phyloP scores from a whole-genome alignment of 345 rosid species.

The Euphorbia peplus region DNA sequence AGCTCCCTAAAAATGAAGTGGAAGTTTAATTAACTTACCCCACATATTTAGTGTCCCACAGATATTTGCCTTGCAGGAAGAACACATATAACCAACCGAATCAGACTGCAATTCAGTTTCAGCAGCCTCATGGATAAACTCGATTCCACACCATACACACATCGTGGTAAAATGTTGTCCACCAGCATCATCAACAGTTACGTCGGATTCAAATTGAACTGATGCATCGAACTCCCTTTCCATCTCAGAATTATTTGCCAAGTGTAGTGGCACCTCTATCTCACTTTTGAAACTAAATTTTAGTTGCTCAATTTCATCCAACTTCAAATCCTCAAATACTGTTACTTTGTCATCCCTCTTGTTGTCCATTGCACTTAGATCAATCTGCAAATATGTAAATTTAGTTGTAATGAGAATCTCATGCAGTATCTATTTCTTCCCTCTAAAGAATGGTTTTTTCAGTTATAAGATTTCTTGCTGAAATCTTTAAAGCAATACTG shows the following conservation, averaged over 20 bases:
- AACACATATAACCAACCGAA: conserved; percentile 72
- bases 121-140: conserved; percentile 50
- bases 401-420: neutral
- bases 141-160: conserved; percentile 64
- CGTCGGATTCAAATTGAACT: conserved; percentile 37
- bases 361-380: conserved; percentile 12
- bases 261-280: conserved; percentile 31
- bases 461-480: neutral
- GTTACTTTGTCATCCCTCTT: conserved; percentile 26
- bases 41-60: conserved; percentile 37
- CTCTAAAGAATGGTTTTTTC: neutral
- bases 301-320: conserved; percentile 45
- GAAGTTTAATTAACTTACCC: neutral
- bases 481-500: neutral
- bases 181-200: conserved; percentile 19
- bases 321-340: conserved; percentile 44
- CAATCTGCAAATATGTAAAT: neutral
- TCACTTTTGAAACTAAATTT: conserved; percentile 31
- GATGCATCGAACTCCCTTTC: conserved; percentile 31
- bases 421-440: neutral
- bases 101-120: conserved; percentile 54
- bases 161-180: conserved; percentile 34
- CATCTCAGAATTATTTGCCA: conserved; percentile 28
- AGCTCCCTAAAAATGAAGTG: neutral
- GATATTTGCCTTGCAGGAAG: conserved; percentile 57